Evolutionary conservation across 2,329 filamentous ascomycete species (phyloP), one percentile per base, ranked within the genome.

Genomic region (Sclerotiophoma versabilis): DNA sequence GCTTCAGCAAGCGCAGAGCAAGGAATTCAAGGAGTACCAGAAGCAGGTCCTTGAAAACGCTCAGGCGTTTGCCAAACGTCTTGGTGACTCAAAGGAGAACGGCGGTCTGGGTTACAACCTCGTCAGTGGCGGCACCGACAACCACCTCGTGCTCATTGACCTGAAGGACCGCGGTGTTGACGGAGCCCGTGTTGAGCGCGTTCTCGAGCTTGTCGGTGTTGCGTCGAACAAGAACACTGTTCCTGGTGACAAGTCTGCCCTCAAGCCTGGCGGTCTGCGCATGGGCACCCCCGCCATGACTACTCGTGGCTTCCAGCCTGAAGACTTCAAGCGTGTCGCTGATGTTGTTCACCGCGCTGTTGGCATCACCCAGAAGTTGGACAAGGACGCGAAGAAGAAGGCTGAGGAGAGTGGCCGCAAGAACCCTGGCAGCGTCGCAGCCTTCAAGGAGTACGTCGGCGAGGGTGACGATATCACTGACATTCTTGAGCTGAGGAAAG

Each of bases 221-320:
- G 93, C 95, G 59, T 96, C 92, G 86, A 99, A 99, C 88, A 99
- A 99, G 88, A 99, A 99, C 87, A 89, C 91, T 57, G 95, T 96
- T 55, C 95, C 95, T 33, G 95, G 95, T 61, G 95, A 99, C 84
- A 97, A 96, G 84, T 96, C 91, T 54, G 95, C 95, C 42, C 86
- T 99, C 65, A 96, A 92, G 62, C 95, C 95, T 49, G 92, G 88
- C 73, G 95, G 95, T 82, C 88, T 99, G 77, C 92, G 95, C 68
- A 96, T 99, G 70, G 95, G 95, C 73, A 95, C 93, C 38, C 95
- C 95, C 41, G 95, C 95, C 77, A 99, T 99, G 95, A 96, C 93
- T 54, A 92, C 87, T 70, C 90, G 95, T 80, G 95, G 95, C 62
- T 96, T 99, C 80, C 89, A 92, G 64, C 87, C 91, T 75, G 86